phyloP scores from a whole-genome alignment of 768 basidiomycete genomes.

The Serendipita sp. region DNA sequence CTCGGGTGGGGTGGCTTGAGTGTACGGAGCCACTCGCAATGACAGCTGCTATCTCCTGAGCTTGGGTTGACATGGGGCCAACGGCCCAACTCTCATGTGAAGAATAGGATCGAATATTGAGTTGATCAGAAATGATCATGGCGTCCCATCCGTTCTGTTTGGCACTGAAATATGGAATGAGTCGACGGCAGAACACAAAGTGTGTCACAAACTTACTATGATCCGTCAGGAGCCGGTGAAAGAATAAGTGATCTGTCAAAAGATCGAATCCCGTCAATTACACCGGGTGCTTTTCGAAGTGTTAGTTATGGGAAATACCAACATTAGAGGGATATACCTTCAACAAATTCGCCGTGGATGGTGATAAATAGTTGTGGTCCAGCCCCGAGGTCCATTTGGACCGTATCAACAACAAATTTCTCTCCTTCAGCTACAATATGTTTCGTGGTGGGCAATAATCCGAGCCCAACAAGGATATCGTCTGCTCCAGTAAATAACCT shows the following conservation, averaged over 20 bases:
- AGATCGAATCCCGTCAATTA: conserved; percentile 49
- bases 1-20: conserved; percentile 15
- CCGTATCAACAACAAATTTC: conserved; percentile 79
- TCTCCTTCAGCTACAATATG: conserved; percentile 70
- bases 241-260: conserved; percentile 90
- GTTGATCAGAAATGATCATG: conserved; percentile 75
- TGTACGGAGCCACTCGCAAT: conserved; percentile 18
- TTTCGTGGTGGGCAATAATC: conserved; percentile 53
- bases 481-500: conserved; percentile 62
- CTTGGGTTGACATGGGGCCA: conserved; percentile 60
- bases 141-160: conserved; percentile 79
- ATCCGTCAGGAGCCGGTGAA: conserved; percentile 61
- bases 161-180: conserved; percentile 32
- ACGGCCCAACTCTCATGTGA: conserved; percentile 64
- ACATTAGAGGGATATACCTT: conserved; percentile 39
- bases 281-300: conserved; percentile 32
- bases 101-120: conserved; percentile 70
- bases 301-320: background rate
- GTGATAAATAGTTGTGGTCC: conserved; percentile 41
- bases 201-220: conserved; percentile 43
- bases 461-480: conserved; percentile 41
- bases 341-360: conserved; percentile 81
- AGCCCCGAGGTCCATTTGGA: conserved; percentile 38
- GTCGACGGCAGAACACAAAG: conserved; percentile 10
- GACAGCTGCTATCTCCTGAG: conserved; percentile 21